Percentiles rank a stretch among this genome's conserved stretches.
Evolutionary conservation across 2,329 filamentous ascomycete species (phyloP).

Genomic region (Sphaerulina musiva): DNA sequence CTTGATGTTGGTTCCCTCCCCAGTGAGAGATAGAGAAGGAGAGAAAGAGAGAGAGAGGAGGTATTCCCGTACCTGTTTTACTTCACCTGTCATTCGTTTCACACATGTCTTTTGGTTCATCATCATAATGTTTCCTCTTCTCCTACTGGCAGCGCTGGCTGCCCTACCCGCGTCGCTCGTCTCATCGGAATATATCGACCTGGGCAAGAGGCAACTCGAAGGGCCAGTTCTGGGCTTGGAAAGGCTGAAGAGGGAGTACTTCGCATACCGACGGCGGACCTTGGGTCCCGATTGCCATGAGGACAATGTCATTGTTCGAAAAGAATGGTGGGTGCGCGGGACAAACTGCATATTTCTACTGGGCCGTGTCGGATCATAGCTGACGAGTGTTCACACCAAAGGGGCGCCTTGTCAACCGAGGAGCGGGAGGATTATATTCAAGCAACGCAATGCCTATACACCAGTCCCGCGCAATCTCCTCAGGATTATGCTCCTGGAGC

Average conservation of each 20-base stretch:
- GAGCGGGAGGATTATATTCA: slow-evolving; percentile 25
- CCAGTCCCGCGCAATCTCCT: slow-evolving; percentile 14
- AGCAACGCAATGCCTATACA: slow-evolving; percentile 24
- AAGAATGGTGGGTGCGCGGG: slow-evolving; percentile 21
- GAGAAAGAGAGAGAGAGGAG: background rate
- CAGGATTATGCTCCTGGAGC: slow-evolving; percentile 14
- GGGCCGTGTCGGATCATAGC: background rate
- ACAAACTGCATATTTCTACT: too few species aligned
- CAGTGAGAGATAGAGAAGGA: too few species aligned
- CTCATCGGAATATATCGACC: too few species aligned
- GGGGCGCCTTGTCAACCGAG: slow-evolving; percentile 21
- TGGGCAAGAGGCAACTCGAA: background rate
- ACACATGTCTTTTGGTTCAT: background rate
- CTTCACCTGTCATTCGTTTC: background rate
- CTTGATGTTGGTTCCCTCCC: background rate
- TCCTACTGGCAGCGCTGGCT: slow-evolving; percentile 4
- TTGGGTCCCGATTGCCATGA: slow-evolving; percentile 20
- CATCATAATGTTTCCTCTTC: background rate
- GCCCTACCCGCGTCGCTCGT: background rate
- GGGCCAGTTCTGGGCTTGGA: background rate
- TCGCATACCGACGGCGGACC: background rate
- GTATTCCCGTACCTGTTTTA: background rate
- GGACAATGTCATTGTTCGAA: slow-evolving; percentile 21
- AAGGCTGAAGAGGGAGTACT: background rate
- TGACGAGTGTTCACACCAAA: background rate